Evolutionary conservation across 2,329 filamentous ascomycete species (phyloP).

Genomic region (Exutisphaerella laricina): DNA sequence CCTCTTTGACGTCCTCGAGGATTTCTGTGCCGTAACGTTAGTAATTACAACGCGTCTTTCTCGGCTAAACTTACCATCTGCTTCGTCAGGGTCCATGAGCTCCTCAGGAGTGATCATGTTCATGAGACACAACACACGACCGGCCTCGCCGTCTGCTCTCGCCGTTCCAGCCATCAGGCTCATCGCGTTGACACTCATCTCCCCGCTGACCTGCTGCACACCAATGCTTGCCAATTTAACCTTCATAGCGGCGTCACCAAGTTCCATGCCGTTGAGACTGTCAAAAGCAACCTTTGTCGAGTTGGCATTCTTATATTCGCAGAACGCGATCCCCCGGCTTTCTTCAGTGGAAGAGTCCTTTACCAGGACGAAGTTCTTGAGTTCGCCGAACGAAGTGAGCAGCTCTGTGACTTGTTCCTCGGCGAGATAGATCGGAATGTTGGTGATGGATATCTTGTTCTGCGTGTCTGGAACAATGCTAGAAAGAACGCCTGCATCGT

Average conservation of each 20-base stretch:
- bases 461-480: slow-evolving; percentile 82
- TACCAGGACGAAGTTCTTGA: slow-evolving; percentile 86
- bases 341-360: slow-evolving; percentile 82
- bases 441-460: slow-evolving; percentile 90
- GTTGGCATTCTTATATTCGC: slow-evolving; percentile 77
- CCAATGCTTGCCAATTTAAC: slow-evolving; percentile 88
- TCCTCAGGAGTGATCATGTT: slow-evolving; percentile 99
- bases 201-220: slow-evolving; percentile 86
- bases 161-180: slow-evolving; percentile 87
- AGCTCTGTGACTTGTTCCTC: slow-evolving; percentile 92
- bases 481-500: slow-evolving; percentile 71
- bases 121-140: slow-evolving; percentile 81
- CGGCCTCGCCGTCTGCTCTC: slow-evolving; percentile 71
- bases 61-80: slow-evolving; percentile 62
- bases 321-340: slow-evolving; percentile 84
- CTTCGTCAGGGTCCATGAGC: slow-evolving; percentile 87
- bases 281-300: slow-evolving; percentile 82
- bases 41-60: background rate
- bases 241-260: slow-evolving; percentile 79
- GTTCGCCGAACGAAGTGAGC: slow-evolving; percentile 81
- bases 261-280: slow-evolving; percentile 85
- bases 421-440: slow-evolving; percentile 79
- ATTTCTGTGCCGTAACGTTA: slow-evolving; percentile 77
- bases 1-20: slow-evolving; percentile 85
- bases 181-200: slow-evolving; percentile 97